A percentile compares a stretch with the other conserved stretches of the same genome.
phyloP scores from a whole-genome alignment of 805 yeast genomes.

The Vanderwaltozyma tropicalis region DNA sequence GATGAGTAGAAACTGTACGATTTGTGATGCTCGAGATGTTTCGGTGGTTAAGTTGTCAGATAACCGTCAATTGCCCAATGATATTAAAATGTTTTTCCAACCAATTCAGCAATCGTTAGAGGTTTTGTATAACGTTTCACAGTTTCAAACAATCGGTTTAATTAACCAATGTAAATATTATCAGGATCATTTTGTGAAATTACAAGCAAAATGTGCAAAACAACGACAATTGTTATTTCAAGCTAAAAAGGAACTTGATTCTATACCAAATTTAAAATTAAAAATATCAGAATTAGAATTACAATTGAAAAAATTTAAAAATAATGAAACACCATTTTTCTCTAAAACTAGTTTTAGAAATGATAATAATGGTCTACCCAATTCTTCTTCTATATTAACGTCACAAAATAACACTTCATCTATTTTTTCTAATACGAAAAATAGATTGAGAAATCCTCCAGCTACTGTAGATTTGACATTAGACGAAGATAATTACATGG shows the following conservation, averaged over 20 bases:
- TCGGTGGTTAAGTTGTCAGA: conserved; percentile 15
- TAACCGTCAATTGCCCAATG: conserved; percentile 13
- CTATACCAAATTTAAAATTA: conserved; percentile 13
- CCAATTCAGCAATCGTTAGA: conserved; percentile 20
- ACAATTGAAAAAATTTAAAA: conserved; percentile 1
- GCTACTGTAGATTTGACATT: conserved; percentile 21
- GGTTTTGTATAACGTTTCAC: conserved; percentile 19
- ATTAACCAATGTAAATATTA: conserved; percentile 19
- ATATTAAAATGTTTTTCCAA: conserved; percentile 18
- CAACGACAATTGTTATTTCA: conserved; percentile 20
- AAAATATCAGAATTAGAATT: conserved; percentile 5
- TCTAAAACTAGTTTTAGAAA: conserved; percentile 1
- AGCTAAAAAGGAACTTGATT: conserved; percentile 21
- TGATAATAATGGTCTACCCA: not conserved
- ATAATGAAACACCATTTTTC: not conserved
- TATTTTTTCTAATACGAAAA: not conserved
- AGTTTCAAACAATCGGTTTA: conserved; percentile 22
- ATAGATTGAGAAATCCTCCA: conserved; percentile 8
- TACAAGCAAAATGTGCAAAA: conserved; percentile 19
- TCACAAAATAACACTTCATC: not conserved
- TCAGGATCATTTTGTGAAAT: conserved; percentile 14
- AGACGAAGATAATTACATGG: conserved; percentile 10
- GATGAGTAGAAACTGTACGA: conserved; percentile 8
- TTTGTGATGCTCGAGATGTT: conserved; percentile 14
- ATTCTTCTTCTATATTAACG: not conserved